Evolutionary conservation across 2,329 filamentous ascomycete species (phyloP).

Genomic region (Aspergillus fructus): DNA sequence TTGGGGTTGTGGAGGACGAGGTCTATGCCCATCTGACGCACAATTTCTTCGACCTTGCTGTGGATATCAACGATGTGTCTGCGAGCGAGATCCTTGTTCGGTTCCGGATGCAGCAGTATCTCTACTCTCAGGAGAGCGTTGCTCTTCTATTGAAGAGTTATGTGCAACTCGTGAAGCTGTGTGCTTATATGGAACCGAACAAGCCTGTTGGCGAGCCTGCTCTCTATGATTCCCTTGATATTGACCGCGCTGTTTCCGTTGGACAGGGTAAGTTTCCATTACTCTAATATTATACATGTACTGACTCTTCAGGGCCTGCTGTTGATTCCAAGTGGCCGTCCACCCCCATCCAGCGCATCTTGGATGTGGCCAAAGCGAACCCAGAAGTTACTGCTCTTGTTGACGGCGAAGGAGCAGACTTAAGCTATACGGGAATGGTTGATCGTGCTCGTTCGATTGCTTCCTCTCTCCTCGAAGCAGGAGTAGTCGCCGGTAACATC

Average conservation of each 20-base stretch:
- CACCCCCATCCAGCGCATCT: constrained; percentile 31
- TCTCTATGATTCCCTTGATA: background rate
- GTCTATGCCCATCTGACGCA: constrained; percentile 17
- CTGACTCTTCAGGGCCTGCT: background rate
- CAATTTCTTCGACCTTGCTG: constrained; percentile 32
- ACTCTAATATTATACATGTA: background rate
- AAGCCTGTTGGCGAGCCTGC: background rate
- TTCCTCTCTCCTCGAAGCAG: constrained; percentile 21
- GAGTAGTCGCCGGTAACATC: background rate
- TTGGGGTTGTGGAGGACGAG: constrained; percentile 28
- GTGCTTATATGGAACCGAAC: background rate
- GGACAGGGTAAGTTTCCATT: background rate
- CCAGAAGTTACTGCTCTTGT: constrained; percentile 26
- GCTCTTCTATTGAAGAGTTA: constrained; percentile 19
- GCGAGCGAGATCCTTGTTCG: constrained; percentile 15
- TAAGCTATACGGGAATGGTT: constrained; percentile 41
- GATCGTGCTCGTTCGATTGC: constrained; percentile 37
- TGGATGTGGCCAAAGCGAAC: constrained; percentile 40
- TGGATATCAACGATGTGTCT: constrained; percentile 41
- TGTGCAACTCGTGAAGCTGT: background rate
- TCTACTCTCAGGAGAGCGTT: constrained; percentile 31
- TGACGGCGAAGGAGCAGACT: constrained; percentile 21
- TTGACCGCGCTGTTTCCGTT: background rate
- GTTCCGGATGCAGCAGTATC: constrained; percentile 29
- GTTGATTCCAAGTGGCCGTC: constrained; percentile 18